Conservation (phyloP, 441 rosid genomes). For the Eruca vesicaria region DNA sequence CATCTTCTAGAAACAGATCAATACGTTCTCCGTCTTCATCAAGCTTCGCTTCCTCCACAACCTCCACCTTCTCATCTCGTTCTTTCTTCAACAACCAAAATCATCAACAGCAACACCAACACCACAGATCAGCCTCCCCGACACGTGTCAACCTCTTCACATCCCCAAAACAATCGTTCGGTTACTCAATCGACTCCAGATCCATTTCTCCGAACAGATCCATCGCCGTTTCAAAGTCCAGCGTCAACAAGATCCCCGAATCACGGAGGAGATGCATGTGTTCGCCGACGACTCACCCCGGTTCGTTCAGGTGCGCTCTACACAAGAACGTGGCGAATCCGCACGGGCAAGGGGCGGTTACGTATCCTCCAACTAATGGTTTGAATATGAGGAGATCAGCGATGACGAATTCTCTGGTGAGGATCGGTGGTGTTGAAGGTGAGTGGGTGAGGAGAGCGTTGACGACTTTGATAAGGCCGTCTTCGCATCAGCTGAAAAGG, state of each 20-base stretch:
- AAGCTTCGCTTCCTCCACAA: constrained; percentile 70
- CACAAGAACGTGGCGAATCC: no score
- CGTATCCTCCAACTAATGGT: constrained; percentile 47
- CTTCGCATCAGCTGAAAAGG: constrained; percentile 73
- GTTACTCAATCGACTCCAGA: constrained; percentile 65
- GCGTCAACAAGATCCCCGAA: constrained; percentile 40
- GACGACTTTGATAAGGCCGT: no score
- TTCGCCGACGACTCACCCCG: constrained; percentile 86
- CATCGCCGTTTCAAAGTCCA: constrained; percentile 44
- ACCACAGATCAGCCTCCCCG: constrained; percentile 53
- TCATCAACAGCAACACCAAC: constrained; percentile 6
- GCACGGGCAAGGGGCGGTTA: constrained; percentile 57
- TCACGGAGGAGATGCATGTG: no score
- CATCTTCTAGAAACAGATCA: constrained; percentile 54
- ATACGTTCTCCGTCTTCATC: constrained; percentile 46
- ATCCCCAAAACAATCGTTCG: constrained; percentile 43
- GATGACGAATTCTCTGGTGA: constrained; percentile 86
- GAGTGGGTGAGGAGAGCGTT: constrained; percentile 81
- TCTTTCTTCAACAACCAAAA: constrained; percentile 41
- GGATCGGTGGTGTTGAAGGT: constrained; percentile 90
- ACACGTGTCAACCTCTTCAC: constrained; percentile 58
- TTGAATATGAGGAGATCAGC: constrained; percentile 84
- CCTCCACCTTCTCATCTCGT: constrained; percentile 55
- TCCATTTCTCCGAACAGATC: constrained; percentile 67
- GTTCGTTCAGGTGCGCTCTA: constrained; percentile 80